Evolutionary conservation across 148 eudicot genomes (phyloP).

Genomic region (Drosera capensis): DNA sequence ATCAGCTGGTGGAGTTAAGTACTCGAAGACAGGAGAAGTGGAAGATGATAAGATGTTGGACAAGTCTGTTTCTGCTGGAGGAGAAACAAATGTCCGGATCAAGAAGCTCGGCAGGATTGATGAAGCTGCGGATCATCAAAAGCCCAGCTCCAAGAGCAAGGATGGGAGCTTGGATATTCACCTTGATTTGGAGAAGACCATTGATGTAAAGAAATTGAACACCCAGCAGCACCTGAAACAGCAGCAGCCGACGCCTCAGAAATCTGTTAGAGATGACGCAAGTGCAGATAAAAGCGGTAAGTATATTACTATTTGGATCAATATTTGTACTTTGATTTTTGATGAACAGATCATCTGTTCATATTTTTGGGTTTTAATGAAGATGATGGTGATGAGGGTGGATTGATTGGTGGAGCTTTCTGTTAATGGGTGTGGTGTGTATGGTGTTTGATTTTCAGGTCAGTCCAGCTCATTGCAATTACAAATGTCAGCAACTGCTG

Average conservation of each 20-base stretch:
- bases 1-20: no score
- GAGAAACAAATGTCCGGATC: conserved; percentile 11
- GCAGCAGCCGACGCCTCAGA: conserved; percentile 15
- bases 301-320: neutral
- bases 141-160: conserved; percentile 10
- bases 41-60: conserved; percentile 14
- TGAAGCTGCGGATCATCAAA: conserved; percentile 19
- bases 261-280: conserved; percentile 28
- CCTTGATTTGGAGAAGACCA: conserved; percentile 40
- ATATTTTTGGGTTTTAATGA: neutral
- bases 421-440: conserved; percentile 9
- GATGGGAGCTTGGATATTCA: conserved; percentile 30
- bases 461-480: conserved; percentile 50
- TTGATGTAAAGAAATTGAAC: conserved; percentile 11
- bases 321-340: neutral
- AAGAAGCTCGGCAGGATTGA: conserved; percentile 7
- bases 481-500: conserved; percentile 56
- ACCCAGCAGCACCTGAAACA: conserved; percentile 10
- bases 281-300: conserved; percentile 40
- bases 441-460: conserved; percentile 15
- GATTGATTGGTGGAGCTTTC: neutral
- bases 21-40: no score
- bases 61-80: conserved; percentile 12
- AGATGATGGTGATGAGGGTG: neutral
- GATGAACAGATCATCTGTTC: neutral